A percentile compares a stretch with the other conserved stretches of the same genome.
Evolutionary conservation across 176 grass and related monocot species (phyloP).

Genomic region (Hordeum vulgare): DNA sequence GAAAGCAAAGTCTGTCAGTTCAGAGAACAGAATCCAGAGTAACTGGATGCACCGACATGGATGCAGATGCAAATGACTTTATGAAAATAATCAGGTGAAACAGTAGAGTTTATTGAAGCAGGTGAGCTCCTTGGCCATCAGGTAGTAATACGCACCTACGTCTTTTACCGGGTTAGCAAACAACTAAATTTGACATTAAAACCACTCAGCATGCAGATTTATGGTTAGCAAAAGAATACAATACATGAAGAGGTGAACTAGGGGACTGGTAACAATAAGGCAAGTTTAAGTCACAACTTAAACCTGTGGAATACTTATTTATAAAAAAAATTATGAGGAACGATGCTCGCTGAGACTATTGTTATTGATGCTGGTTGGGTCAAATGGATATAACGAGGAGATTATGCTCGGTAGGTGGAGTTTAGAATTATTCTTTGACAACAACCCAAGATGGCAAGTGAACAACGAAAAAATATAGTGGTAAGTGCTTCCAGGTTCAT

Average conservation of each 20-base stretch:
- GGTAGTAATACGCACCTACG: not conserved
- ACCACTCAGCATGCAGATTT: not conserved
- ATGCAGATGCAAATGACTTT: not conserved
- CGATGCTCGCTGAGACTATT: not conserved
- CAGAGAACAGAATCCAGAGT: not conserved
- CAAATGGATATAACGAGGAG: not conserved
- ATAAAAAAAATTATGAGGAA: not conserved
- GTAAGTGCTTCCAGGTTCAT: constrained; percentile 10
- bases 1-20: not conserved
- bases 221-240: not conserved
- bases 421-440: not conserved
- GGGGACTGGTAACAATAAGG: not conserved
- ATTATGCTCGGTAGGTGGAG: not conserved
- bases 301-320: not conserved
- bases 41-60: not conserved
- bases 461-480: not conserved
- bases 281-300: constrained; percentile 7
- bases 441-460: not conserved
- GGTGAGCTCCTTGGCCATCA: not conserved
- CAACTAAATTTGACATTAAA: not conserved
- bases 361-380: not conserved
- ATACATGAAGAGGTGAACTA: not conserved
- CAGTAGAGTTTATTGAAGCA: not conserved
- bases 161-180: not conserved
- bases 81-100: not conserved